A percentile compares a stretch with the other conserved stretches of the same genome.
phyloP scores from a whole-genome alignment of 2,329 filamentous ascomycete species.

The Claviceps sp. region DNA sequence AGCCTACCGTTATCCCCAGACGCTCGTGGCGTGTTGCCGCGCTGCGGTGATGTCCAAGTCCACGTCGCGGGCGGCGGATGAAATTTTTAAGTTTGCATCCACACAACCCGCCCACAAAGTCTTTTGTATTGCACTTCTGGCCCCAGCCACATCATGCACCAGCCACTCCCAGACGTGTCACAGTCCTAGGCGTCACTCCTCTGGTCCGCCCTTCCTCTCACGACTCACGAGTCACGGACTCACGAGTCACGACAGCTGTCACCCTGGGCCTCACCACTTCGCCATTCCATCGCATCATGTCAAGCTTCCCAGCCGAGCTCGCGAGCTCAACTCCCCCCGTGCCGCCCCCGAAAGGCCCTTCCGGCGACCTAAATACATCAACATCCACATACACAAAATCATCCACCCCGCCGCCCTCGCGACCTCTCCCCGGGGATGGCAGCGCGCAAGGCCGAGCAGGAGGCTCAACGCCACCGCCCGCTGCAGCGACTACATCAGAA shows the following conservation, averaged over 20 bases:
- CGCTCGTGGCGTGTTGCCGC: too few relatives aligned
- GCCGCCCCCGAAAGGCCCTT: constrained; percentile 58
- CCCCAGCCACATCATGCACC: not conserved
- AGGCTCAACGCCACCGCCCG: constrained; percentile 12
- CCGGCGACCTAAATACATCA: constrained; percentile 41
- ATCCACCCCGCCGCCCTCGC: constrained; percentile 7
- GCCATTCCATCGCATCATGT: constrained; percentile 10
- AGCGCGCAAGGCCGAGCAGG: constrained; percentile 7
- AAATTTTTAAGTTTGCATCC: too few relatives aligned
- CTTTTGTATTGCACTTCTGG: too few relatives aligned
- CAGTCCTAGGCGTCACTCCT: too few relatives aligned
- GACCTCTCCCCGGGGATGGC: not conserved
- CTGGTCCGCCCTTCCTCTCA: too few relatives aligned
- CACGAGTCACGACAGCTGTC: not conserved
- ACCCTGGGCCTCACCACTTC: not conserved
- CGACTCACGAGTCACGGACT: not conserved
- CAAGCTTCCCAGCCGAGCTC: constrained; percentile 16
- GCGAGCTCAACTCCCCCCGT: constrained; percentile 40
- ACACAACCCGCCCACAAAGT: too few relatives aligned
- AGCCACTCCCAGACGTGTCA: not conserved
- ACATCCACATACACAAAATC: constrained; percentile 39
- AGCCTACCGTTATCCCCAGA: too few relatives aligned
- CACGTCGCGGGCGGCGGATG: too few relatives aligned
- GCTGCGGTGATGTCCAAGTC: too few relatives aligned
- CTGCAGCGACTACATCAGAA: constrained; percentile 9